Conservation (phyloP, 1,284 basidiomycete species). For the Tilletia caries region DNA sequence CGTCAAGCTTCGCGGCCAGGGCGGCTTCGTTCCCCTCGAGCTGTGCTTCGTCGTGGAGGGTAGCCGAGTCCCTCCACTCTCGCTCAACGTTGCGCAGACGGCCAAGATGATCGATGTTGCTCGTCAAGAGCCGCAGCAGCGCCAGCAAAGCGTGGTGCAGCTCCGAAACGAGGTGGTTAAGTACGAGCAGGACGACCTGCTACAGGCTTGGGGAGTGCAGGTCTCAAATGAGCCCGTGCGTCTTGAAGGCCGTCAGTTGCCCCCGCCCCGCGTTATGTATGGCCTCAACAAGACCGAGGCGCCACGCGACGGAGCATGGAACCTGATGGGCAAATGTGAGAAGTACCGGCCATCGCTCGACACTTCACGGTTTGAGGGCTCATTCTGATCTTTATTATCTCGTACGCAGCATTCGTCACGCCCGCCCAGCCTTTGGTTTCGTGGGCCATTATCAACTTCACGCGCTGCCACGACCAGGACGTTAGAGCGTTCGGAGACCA, state of each 20-base stretch:
- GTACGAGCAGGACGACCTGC: conserved; percentile 28
- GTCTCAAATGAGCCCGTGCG: conserved; percentile 49
- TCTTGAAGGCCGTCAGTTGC: conserved; percentile 53
- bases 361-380: too few relatives aligned
- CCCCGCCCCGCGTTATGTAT: conserved; percentile 44
- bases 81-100: conserved; percentile 26
- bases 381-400: background rate
- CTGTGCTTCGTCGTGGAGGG: conserved; percentile 26
- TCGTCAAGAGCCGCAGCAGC: conserved; percentile 23
- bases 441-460: conserved; percentile 37
- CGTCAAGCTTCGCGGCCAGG: conserved; percentile 25
- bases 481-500: conserved; percentile 20
- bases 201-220: conserved; percentile 55
- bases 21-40: conserved; percentile 33
- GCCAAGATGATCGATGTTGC: conserved; percentile 30
- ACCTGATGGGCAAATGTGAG: conserved; percentile 30
- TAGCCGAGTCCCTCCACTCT: conserved; percentile 28
- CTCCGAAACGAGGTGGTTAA: conserved; percentile 26
- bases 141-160: conserved; percentile 26
- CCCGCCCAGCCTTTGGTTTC: conserved; percentile 25
- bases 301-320: conserved; percentile 40
- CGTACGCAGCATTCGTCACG: background rate
- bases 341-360: conserved; percentile 1
- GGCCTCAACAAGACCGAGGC: conserved; percentile 53
- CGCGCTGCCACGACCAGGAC: conserved; percentile 6